These are phyloP conservation scores for Gaillardinia entomophila DNA, from an alignment of 805 yeast genomes.

Conservation along the genomic window DNA sequence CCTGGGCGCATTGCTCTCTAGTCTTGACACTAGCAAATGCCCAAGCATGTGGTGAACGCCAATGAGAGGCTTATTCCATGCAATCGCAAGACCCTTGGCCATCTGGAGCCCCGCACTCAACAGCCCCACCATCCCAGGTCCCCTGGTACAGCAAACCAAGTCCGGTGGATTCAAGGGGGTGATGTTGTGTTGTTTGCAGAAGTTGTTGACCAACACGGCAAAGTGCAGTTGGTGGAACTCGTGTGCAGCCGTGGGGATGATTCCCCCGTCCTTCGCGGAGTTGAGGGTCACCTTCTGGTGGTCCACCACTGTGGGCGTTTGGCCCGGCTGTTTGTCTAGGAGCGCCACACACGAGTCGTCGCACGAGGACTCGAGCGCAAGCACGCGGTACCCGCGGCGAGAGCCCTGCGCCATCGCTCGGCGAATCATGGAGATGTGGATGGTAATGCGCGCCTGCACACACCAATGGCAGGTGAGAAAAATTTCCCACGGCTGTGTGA, in stretches of 20 bases:
- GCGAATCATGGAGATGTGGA: too few relatives aligned
- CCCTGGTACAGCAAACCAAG: conserved; percentile 83
- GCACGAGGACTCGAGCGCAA: conserved; percentile 90
- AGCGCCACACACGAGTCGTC: conserved; percentile 92
- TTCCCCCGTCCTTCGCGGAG: conserved; percentile 70
- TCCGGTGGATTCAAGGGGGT: conserved; percentile 44
- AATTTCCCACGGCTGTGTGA: not conserved
- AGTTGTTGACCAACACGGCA: conserved; percentile 43
- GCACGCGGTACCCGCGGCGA: conserved; percentile 55
- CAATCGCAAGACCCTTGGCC: conserved; percentile 80
- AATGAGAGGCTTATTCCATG: conserved; percentile 69
- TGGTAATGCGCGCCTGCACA: too few relatives aligned
- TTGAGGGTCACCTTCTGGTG: conserved; percentile 64
- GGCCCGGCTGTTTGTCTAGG: conserved; percentile 41
- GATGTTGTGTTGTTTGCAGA: conserved; percentile 35
- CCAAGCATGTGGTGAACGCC: conserved; percentile 98
- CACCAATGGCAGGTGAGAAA: too few relatives aligned
- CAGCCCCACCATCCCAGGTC: conserved; percentile 96
- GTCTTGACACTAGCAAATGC: conserved; percentile 56
- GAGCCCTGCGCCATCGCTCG: too few relatives aligned
- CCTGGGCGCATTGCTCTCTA: conserved; percentile 43
- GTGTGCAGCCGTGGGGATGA: conserved; percentile 80
- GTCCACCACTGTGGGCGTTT: conserved; percentile 45
- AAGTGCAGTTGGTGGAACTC: conserved; percentile 65
- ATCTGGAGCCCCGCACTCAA: conserved; percentile 75